These are phyloP conservation scores for Aspergillus fructus DNA, from an alignment of 2,329 filamentous ascomycete genomes.

Conservation along the genomic window DNA sequence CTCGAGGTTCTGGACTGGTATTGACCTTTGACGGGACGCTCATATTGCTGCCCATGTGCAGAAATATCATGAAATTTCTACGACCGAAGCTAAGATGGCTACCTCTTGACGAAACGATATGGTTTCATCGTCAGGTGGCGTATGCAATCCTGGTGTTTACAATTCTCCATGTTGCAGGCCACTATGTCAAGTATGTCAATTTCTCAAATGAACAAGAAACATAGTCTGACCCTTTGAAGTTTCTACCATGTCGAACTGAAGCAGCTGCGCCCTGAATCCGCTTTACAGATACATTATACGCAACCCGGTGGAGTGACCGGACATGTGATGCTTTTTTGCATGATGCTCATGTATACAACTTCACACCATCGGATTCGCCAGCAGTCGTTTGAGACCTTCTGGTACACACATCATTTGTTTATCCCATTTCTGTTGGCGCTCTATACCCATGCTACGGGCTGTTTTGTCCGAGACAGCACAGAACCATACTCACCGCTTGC, in stretches of 20 bases:
- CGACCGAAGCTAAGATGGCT: conserved; percentile 85
- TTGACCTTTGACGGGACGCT: conserved; percentile 81
- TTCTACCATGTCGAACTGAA: conserved; percentile 92
- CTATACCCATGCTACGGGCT: conserved; percentile 93
- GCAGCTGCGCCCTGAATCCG: conserved; percentile 76
- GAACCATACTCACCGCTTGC: conserved; percentile 79
- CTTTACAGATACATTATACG: conserved; percentile 87
- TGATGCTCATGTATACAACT: conserved; percentile 97
- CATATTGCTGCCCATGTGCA: conserved; percentile 91
- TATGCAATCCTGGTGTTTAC: conserved; percentile 86
- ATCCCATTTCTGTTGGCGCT: conserved; percentile 90
- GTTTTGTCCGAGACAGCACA: conserved; percentile 85
- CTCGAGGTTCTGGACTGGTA: conserved; percentile 84
- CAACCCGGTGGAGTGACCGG: conserved; percentile 90
- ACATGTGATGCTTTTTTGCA: conserved; percentile 97
- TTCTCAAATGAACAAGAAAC: no score
- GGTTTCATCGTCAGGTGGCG: conserved; percentile 94
- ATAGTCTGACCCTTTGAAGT: conserved; percentile 47
- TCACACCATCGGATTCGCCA: conserved; percentile 91
- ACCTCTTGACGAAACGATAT: conserved; percentile 93
- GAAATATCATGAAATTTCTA: conserved; percentile 80
- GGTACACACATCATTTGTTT: conserved; percentile 99
- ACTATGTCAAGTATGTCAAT: conserved; percentile 84
- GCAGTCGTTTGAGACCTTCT: conserved; percentile 97
- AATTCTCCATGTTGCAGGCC: conserved; percentile 70